Evolutionary conservation across 2,329 filamentous ascomycete genomes (phyloP), one percentile per base, ranked within the genome.

Genomic region (Cytospora schulzeri): DNA sequence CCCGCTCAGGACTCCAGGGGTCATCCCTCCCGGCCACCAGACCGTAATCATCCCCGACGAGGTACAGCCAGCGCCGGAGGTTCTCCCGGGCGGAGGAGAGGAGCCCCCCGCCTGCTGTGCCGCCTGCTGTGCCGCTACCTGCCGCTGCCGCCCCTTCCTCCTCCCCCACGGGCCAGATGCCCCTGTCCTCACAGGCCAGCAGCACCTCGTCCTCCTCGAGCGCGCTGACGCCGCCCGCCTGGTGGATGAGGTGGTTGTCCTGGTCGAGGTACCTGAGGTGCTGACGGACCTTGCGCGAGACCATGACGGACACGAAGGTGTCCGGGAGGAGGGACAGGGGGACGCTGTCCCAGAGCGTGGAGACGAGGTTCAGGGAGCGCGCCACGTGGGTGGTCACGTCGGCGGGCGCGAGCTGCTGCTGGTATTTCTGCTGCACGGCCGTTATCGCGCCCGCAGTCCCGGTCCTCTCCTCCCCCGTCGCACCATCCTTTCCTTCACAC

Each of bases 151-250:
- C 33, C 19, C 17, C 76, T 75, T 70, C 91, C 87, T 84, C 85
- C 64, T 83, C 82, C 3, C 77, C 82, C 29, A 85, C 69, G 12
- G 85, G 81, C 69, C 85, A 78, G 41, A 90, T 80, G 0, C 89
- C 91, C 17, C 90, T 82, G 68, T 92, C 90, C 64, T 86, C 82
- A 70, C 90, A 90, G 17, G 91, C 91, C 65, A 92, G 82, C 66
- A 79, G 77, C 24, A 93, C 77, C 79, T 96, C 92, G 48, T 85
- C 83, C 9, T 76, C 76, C 68, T 83, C 83, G 70, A 96, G 77
- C 26, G 77, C 82, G 3, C 73, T 68, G 6, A 85, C 81, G 0
- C 88, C 90, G 1, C 90, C 91, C 55, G 85, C 84, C 45, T 81
- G 78, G 22, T 81, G 71, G 56, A 97, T 83, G 74, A 94, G 78